Evolutionary conservation across 768 basidiomycete genomes (phyloP).

Genomic region (Auricularia heimuer): DNA sequence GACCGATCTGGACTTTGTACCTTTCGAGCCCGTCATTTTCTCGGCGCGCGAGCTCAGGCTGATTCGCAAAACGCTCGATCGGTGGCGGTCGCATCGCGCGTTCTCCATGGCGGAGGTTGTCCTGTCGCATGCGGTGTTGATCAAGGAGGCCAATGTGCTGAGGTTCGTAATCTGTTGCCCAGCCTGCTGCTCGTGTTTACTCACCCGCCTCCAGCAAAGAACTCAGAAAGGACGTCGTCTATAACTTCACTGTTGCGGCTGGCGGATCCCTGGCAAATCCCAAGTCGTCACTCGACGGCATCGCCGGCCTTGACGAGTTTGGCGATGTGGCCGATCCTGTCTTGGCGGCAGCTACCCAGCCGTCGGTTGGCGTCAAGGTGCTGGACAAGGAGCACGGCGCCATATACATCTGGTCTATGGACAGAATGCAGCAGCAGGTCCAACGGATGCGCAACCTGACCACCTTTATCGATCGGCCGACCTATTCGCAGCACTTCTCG

Average conservation of each 20-base stretch:
- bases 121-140: constrained; percentile 68
- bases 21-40: constrained; percentile 76
- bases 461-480: constrained; percentile 83
- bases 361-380: constrained; percentile 83
- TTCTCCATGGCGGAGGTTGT: constrained; percentile 92
- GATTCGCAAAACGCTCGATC: constrained; percentile 72
- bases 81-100: constrained; percentile 75
- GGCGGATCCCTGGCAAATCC: constrained; percentile 72
- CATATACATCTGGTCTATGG: constrained; percentile 86
- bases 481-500: constrained; percentile 89
- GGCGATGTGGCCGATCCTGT: constrained; percentile 86
- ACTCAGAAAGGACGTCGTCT: constrained; percentile 75
- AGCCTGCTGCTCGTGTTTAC: constrained; percentile 7
- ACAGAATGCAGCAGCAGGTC: constrained; percentile 79
- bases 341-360: constrained; percentile 62
- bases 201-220: constrained; percentile 51
- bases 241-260: constrained; percentile 88
- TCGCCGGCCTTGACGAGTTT: constrained; percentile 82
- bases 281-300: constrained; percentile 72
- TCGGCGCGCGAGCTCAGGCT: constrained; percentile 71
- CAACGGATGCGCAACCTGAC: constrained; percentile 90
- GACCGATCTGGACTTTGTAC: constrained; percentile 46
- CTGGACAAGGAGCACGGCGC: constrained; percentile 80
- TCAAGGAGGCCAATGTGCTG: constrained; percentile 94
- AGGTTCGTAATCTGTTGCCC: constrained; percentile 38